Conservation (phyloP, 2,329 filamentous ascomycete species). For the Sporothrix schenckii region DNA sequence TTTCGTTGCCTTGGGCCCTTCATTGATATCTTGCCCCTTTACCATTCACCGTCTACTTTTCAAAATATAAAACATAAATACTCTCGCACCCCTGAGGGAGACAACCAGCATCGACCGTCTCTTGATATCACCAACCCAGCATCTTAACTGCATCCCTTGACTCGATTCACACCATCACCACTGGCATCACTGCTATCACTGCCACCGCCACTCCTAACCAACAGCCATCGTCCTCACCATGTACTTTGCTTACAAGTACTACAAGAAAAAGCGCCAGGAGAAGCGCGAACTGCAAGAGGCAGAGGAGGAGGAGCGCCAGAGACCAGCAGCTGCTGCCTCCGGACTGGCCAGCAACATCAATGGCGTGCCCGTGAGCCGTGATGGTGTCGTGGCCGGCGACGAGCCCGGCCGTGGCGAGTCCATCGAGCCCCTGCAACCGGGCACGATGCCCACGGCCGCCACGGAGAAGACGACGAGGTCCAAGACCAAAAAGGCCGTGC, state of each 20-base stretch:
- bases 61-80: constrained; percentile 28
- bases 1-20: not conserved
- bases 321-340: not conserved
- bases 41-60: not conserved
- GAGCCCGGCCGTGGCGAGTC: constrained; percentile 3
- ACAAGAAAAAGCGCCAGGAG: constrained; percentile 36
- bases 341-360: not conserved
- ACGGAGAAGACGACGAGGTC: constrained; percentile 4
- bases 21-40: not conserved
- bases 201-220: not conserved
- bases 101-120: not conserved
- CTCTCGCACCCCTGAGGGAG: not conserved
- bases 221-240: constrained; percentile 29
- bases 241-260: constrained; percentile 38
- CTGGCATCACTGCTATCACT: not conserved
- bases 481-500: constrained; percentile 16
- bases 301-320: constrained; percentile 9
- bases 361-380: not conserved
- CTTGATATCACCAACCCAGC: not conserved
- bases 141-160: not conserved
- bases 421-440: constrained; percentile 7
- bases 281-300: constrained; percentile 23
- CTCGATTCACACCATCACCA: not conserved
- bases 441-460: not conserved
- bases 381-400: not conserved